Evolutionary conservation across 2,329 filamentous ascomycete genomes (phyloP).

Genomic region (Trichoderma asperellum): DNA sequence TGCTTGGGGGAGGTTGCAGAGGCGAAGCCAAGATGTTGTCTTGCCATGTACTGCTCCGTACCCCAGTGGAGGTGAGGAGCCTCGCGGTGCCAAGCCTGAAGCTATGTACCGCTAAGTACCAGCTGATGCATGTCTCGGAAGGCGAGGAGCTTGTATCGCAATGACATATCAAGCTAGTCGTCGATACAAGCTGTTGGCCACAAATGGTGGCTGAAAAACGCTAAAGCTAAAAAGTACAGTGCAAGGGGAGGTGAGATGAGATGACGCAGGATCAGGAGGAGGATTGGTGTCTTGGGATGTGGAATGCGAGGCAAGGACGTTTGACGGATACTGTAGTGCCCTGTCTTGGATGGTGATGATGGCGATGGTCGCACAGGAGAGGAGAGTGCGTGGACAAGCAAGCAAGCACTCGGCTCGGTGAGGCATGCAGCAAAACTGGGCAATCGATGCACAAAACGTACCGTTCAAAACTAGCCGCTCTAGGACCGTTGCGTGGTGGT

Average conservation of each 20-base stretch:
- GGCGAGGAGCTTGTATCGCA: conserved; percentile 15
- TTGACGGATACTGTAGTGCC: neutral
- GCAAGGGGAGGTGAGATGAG: neutral
- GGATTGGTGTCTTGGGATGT: neutral
- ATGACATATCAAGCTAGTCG: neutral
- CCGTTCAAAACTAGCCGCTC: conserved; percentile 10
- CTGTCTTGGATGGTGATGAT: neutral
- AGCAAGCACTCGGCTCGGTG: neutral
- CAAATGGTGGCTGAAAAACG: conserved; percentile 18
- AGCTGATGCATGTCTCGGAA: conserved; percentile 24
- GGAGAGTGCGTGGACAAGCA: too few relatives aligned
- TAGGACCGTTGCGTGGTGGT: conserved; percentile 1
- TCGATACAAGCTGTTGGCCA: neutral
- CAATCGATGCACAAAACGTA: too few relatives aligned
- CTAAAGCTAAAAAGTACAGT: conserved; percentile 2
- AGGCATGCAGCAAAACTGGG: neutral
- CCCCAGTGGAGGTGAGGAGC: neutral
- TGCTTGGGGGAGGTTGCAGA: neutral
- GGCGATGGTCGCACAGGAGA: neutral
- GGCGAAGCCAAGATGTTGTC: neutral
- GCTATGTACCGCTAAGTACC: conserved; percentile 17
- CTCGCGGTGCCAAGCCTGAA: conserved; percentile 1
- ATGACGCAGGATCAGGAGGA: conserved; percentile 3
- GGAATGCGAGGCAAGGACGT: conserved; percentile 5
- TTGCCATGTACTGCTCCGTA: neutral